Evolutionary conservation across 345 rosid genomes (phyloP).

Genomic region (Salix suchowensis): DNA sequence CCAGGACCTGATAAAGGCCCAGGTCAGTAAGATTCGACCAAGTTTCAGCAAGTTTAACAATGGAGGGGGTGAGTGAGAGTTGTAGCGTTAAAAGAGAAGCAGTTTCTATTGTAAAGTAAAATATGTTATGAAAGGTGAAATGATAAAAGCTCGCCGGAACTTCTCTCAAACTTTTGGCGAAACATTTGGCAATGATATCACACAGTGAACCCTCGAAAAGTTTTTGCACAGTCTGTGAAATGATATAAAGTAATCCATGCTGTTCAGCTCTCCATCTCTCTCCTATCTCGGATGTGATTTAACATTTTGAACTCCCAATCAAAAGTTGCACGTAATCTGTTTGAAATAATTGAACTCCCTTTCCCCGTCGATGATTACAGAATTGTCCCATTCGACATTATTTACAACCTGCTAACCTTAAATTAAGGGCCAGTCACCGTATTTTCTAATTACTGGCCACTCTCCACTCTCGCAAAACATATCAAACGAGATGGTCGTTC

Average conservation of each 20-base stretch:
- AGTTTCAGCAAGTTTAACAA: neutral
- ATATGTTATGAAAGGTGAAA: neutral
- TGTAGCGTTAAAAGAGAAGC: neutral
- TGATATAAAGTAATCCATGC: constrained; percentile 12
- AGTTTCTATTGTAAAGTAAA: neutral
- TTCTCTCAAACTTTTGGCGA: constrained; percentile 5
- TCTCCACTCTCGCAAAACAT: too few relatives aligned
- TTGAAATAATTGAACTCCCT: constrained; percentile 7
- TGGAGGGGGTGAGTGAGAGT: neutral
- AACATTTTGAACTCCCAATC: constrained; percentile 13
- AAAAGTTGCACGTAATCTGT: constrained; percentile 8
- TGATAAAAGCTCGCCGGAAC: neutral
- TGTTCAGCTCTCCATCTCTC: neutral
- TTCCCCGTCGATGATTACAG: constrained; percentile 13
- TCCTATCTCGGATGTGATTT: constrained; percentile 14
- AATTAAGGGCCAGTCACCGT: neutral
- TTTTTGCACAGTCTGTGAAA: neutral
- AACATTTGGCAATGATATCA: constrained; percentile 10
- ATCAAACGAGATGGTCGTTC: too few relatives aligned
- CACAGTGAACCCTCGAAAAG: neutral
- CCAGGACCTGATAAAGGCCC: neutral
- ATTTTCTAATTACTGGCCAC: too few relatives aligned
- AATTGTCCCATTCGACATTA: neutral
- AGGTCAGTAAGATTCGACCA: neutral
- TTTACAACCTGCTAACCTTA: neutral